These are phyloP conservation scores for Chytriomyces hyalinus DNA, from an alignment of 192 early-diverging fungal genomes.

Conservation along the genomic window DNA sequence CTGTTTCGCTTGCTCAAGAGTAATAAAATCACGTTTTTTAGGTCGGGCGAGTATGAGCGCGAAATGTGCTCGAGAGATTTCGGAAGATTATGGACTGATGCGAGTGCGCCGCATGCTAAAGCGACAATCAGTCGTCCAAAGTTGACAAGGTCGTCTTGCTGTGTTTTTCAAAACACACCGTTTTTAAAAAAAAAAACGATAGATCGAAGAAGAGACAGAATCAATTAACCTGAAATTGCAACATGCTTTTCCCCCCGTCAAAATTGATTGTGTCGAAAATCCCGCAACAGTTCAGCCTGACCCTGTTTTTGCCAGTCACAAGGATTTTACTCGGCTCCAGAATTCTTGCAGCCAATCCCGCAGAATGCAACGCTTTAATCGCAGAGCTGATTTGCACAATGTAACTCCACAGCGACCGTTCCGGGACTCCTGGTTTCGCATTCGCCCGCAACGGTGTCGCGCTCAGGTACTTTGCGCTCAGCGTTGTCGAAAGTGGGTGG, in stretches of 20 bases:
- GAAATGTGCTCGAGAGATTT: constrained; percentile 80
- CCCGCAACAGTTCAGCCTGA: constrained; percentile 50
- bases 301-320: constrained; percentile 84
- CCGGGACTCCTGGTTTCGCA: constrained; percentile 56
- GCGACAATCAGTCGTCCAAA: constrained; percentile 82
- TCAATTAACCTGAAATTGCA: constrained; percentile 30
- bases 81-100: constrained; percentile 70
- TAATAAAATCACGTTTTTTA: constrained; percentile 83
- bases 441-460: neutral
- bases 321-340: constrained; percentile 86
- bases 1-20: constrained; percentile 76
- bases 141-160: constrained; percentile 85
- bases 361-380: constrained; percentile 80
- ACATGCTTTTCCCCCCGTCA: constrained; percentile 68
- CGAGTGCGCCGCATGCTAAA: constrained; percentile 75
- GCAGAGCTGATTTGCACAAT: constrained; percentile 79
- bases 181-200: neutral
- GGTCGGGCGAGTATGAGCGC: constrained; percentile 74
- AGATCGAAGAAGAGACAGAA: neutral
- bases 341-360: constrained; percentile 77
- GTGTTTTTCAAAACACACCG: neutral
- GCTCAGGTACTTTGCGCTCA: constrained; percentile 62
- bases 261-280: constrained; percentile 73
- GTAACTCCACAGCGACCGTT: constrained; percentile 80
- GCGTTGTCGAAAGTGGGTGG: constrained; percentile 79